Evolutionary conservation across 1,139 yeast genomes (phyloP), one percentile per base, ranked within the genome.

Genomic region (Candida pseudoviswanathii): DNA sequence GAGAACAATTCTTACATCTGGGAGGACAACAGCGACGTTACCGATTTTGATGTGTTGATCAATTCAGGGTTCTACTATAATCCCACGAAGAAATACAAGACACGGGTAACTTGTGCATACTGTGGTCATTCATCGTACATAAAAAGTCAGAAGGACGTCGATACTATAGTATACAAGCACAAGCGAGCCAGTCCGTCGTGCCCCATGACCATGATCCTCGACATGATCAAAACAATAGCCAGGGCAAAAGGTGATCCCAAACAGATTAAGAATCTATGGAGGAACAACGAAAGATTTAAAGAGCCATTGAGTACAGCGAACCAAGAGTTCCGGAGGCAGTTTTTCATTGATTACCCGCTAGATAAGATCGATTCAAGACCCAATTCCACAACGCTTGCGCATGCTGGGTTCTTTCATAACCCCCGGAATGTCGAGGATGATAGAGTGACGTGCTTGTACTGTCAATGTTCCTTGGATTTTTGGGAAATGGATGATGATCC

Each of bases 401-500:
- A 65, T 40, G 83, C 84, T 8, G 89, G 89, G 1, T 82, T 84
- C 55, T 75, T 75, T 47, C 80, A 73, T 55, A 64, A 77, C 10
- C 80, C 85, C 0, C 55, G 65, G 10, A 66, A 69, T 3, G 56
- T 58, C 2, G 73, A 66, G 25, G 89, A 85, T 54, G 96, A 88
- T 61, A 68, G 81, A n/a, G 88, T 82, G 0, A 74, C 78, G 9
- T 89, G 96, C 58, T 74, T 85, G 53, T 87, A 86, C 59, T 89
- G 96, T 64, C 84, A 80, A 5, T 70, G 84, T 21, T 74, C 84
- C 1, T 70, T 89, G 22, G 89, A 85, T 54, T 85, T 84, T 3
- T 89, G 96, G 96, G 89, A 82, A 54, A 65, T 68, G 0, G 73
- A 72, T 2, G 96, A 89, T 65, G 83, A 80, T 52, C 95, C 95